These are phyloP conservation scores for Arabidopsis lyrata DNA, from an alignment of 441 rosid species.

Conservation along the genomic window DNA sequence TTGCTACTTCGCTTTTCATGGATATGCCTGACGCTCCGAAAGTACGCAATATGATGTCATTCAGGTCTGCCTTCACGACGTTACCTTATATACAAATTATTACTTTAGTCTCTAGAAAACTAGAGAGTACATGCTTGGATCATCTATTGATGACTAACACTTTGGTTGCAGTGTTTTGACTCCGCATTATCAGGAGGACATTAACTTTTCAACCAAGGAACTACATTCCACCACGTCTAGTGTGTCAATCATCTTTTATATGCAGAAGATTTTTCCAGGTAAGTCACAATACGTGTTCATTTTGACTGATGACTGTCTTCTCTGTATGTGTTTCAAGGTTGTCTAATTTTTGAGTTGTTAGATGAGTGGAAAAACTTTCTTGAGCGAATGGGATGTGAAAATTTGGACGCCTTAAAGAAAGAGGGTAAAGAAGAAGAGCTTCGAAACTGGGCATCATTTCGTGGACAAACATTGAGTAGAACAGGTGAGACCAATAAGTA, in stretches of 20 bases:
- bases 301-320: conserved; percentile 22
- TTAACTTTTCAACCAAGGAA: conserved; percentile 78
- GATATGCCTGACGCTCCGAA: conserved; percentile 92
- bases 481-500: conserved; percentile 61
- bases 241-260: conserved; percentile 85
- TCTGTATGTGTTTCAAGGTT: conserved; percentile 33
- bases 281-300: conserved; percentile 22
- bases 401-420: conserved; percentile 55
- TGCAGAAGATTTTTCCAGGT: conserved; percentile 95
- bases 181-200: conserved; percentile 92
- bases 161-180: conserved; percentile 77
- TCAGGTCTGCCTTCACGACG: conserved; percentile 69
- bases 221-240: conserved; percentile 74
- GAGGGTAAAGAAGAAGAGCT: conserved; percentile 69
- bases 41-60: conserved; percentile 90
- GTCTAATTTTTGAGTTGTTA: conserved; percentile 41
- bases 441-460: conserved; percentile 94
- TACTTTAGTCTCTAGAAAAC: neutral
- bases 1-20: conserved; percentile 97
- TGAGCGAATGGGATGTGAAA: conserved; percentile 85
- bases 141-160: conserved; percentile 34
- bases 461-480: conserved; percentile 97
- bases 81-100: conserved; percentile 9
- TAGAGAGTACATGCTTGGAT: conserved; percentile 20
- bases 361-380: conserved; percentile 97